Base-by-base conservation (phyloP, 106 monocot genomes). In the Cymbidium sinense region DNA sequence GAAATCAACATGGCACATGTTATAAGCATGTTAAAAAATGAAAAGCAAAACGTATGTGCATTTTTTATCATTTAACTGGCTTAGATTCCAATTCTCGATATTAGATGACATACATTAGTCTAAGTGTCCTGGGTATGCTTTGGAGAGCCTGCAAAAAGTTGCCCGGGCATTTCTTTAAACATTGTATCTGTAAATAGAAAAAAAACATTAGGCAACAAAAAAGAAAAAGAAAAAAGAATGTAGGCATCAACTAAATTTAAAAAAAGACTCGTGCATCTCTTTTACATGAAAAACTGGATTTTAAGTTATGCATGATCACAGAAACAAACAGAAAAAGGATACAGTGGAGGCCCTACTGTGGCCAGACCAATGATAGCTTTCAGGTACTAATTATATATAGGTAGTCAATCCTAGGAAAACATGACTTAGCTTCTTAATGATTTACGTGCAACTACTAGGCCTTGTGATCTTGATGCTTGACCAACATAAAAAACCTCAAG, bases 101-200 rank as follows among this genome's bases (percentile, higher is more conserved):
- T 75, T 80, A 43, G 25, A 79, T 34, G 5, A 84, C 94, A 67
- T 95, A 99, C 99, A 99, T 99, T 95, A 99, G 89, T 92, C 99
- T 92, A 47, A 99, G 55, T 41, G 99, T 95, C 88, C 99, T 99
- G 75, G 99, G 92, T 79, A 99, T 91, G 36, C 82, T 87, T 77
- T 90, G 90, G 54, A 99, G 79, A 70, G 95, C 90, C 52, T 99
- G 95, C 74, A 99, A 80, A 87, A 89, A 95, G 83, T 99, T 99
- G 43, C 95, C 99, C 75, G 99, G 92, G 72, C 90, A 99, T 87
- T 95, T 99, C 86, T 95, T 99, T 82, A 99, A 81, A 84, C 90
- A 92, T 37, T 92, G 92, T 50, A 99, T 88, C 99, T 99, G 88
- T 44, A 62, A 77, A 47, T 43, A 73, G 55, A 19, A 30, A 47